These are phyloP conservation scores for Penicillium sp. DNA, from an alignment of 2,329 filamentous ascomycete species.

Conservation along the genomic window DNA sequence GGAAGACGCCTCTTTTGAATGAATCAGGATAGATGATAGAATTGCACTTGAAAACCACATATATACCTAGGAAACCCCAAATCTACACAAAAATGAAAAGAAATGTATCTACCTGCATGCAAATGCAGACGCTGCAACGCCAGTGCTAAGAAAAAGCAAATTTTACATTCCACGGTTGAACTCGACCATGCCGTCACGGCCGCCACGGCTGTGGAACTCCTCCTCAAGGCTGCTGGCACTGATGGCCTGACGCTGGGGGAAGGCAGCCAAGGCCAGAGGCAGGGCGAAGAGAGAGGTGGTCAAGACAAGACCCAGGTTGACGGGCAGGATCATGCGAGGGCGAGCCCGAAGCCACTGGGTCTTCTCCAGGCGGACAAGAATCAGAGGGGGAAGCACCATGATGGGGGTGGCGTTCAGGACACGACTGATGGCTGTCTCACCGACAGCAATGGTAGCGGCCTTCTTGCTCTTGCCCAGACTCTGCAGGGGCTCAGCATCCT, in stretches of 20 bases:
- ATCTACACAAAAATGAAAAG: background rate
- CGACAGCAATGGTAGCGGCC: constrained; percentile 85
- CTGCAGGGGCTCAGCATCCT: constrained; percentile 54
- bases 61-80: background rate
- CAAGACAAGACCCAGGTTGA: constrained; percentile 86
- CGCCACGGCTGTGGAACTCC: constrained; percentile 81
- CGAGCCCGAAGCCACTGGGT: constrained; percentile 76
- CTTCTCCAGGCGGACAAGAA: constrained; percentile 81
- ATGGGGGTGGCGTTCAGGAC: constrained; percentile 94
- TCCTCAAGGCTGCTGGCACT: constrained; percentile 73
- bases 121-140: constrained; percentile 5
- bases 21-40: background rate
- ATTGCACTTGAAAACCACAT: background rate
- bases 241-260: constrained; percentile 87
- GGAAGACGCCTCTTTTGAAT: constrained; percentile 38
- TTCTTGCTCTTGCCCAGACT: constrained; percentile 84
- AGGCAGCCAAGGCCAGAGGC: constrained; percentile 84
- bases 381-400: constrained; percentile 90
- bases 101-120: background rate
- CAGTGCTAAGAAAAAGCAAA: constrained; percentile 1
- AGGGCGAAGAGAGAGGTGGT: constrained; percentile 84
- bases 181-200: constrained; percentile 79
- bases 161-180: constrained; percentile 83
- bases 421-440: constrained; percentile 86
- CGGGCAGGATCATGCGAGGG: constrained; percentile 73